phyloP scores from a whole-genome alignment of 2,329 filamentous ascomycete genomes.

The Aspergillus cejpii region DNA sequence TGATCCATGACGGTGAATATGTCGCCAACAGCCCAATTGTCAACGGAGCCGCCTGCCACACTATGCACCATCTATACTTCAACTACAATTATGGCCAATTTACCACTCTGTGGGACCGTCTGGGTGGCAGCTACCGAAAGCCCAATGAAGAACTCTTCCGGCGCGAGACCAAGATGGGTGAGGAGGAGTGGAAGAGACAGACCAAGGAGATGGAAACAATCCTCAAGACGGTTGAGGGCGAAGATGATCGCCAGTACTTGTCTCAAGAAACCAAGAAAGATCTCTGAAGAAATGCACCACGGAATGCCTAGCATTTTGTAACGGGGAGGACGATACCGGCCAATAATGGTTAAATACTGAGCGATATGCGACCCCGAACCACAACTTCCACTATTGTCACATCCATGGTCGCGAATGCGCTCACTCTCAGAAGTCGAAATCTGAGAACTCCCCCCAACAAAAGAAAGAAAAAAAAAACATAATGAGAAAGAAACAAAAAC shows the following conservation, averaged over 20 bases:
- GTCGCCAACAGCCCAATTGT: constrained; percentile 82
- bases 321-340: no score
- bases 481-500: not conserved
- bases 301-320: not conserved
- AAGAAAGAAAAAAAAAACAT: not conserved
- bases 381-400: no score
- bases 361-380: no score
- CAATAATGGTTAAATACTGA: no score
- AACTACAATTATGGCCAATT: constrained; percentile 94
- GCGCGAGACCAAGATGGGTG: constrained; percentile 76
- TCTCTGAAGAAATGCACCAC: constrained; percentile 20
- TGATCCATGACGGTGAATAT: constrained; percentile 95
- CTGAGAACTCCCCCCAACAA: no score
- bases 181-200: constrained; percentile 73
- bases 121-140: constrained; percentile 78
- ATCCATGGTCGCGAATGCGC: no score
- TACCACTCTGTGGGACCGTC: constrained; percentile 82
- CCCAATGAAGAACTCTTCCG: constrained; percentile 81
- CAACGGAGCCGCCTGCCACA: constrained; percentile 92
- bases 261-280: constrained; percentile 33
- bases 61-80: constrained; percentile 80
- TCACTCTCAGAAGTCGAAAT: no score
- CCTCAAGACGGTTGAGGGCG: constrained; percentile 64
- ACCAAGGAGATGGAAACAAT: constrained; percentile 67
- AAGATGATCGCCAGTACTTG: constrained; percentile 43